These are phyloP conservation scores for Yamadazyma phyllophila DNA, from an alignment of 805 yeast genomes.

Conservation along the genomic window DNA sequence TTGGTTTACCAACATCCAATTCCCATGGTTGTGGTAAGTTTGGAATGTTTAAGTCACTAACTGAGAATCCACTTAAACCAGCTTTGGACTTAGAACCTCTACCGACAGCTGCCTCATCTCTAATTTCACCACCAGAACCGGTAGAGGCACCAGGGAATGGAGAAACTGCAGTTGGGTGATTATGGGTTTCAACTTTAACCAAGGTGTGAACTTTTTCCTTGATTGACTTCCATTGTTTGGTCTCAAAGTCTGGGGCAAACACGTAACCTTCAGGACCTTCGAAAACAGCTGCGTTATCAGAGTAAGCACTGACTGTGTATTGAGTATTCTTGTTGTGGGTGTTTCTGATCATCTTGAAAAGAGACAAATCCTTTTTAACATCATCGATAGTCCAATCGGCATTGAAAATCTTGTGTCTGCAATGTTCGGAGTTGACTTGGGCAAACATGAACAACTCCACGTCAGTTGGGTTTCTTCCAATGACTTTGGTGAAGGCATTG, in stretches of 20 bases:
- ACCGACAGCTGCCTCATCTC: slow-evolving; percentile 99
- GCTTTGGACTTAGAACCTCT: slow-evolving; percentile 97
- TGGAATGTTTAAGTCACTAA: slow-evolving; percentile 87
- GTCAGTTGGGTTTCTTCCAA: slow-evolving; percentile 92
- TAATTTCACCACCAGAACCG: slow-evolving; percentile 99
- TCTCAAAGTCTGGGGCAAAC: slow-evolving; percentile 72
- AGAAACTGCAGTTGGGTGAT: slow-evolving; percentile 98
- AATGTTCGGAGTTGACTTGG: slow-evolving; percentile 98
- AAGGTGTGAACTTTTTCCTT: slow-evolving; percentile 83
- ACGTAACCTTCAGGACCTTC: slow-evolving; percentile 77
- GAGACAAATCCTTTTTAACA: slow-evolving; percentile 62
- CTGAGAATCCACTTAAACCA: slow-evolving; percentile 91
- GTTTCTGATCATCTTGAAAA: slow-evolving; percentile 94
- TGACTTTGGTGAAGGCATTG: slow-evolving; percentile 71
- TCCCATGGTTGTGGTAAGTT: slow-evolving; percentile 93
- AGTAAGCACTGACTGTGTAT: slow-evolving; percentile 87
- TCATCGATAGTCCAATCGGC: slow-evolving; percentile 98
- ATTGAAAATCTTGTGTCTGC: slow-evolving; percentile 97
- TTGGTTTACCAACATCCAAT: slow-evolving; percentile 81
- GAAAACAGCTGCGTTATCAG: slow-evolving; percentile 96
- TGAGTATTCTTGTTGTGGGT: slow-evolving; percentile 81
- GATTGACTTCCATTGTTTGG: slow-evolving; percentile 70
- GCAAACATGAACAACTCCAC: slow-evolving; percentile 99
- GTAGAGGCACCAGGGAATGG: slow-evolving; percentile 99
- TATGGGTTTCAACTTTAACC: slow-evolving; percentile 96